Evolutionary conservation across 2,329 filamentous ascomycete genomes (phyloP), one percentile per base, ranked within the genome.

Genomic region (Sclerotinia sclerotiorum): DNA sequence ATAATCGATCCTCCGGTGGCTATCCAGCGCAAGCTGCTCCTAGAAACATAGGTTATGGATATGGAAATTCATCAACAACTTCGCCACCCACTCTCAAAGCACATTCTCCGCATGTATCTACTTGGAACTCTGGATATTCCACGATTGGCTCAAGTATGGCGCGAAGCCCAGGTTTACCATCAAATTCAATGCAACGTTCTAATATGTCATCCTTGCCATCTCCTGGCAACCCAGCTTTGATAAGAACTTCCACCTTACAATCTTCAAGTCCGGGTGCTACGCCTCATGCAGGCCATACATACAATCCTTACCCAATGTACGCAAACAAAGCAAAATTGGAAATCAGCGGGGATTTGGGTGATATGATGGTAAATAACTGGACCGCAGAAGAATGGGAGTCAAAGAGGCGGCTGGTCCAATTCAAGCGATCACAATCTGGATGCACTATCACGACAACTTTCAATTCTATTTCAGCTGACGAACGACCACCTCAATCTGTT

Each of bases 361-460:
- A 84, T 7, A 65, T 65, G 10, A 97, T 98, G 94, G 88, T 88
- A 0, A 86, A 90, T 71, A 86, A 88, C 70, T 99, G 95, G 95
- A 90, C 87, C 0, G 80, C 84, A 39, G 93, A 97, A 71, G 95
- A 99, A 79, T 89, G 88, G 80, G 86, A 89, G 49, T 88, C 88
- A 65, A 90, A 91, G 75, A 85, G 95, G 58, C 87, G 95, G 48
- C 89, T 99, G 49, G 94, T 99, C 24, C 87, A 94, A 74, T 99
- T 99, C 81, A 89, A 86, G 74, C 90, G 95, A 75, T 87, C 87
- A 70, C 94, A 98, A 79, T 84, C 84, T 46, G 93, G 93, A 39
- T 94, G 90, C 77, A 92, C 90, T 5, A 90, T 98, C 68, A 90
- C 88, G 46, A 88, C 92, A 19, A 90, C 85, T 19, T 98, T 98